Conservation (phyloP, 495 filamentous ascomycete species). For the Collariella sp. region DNA sequence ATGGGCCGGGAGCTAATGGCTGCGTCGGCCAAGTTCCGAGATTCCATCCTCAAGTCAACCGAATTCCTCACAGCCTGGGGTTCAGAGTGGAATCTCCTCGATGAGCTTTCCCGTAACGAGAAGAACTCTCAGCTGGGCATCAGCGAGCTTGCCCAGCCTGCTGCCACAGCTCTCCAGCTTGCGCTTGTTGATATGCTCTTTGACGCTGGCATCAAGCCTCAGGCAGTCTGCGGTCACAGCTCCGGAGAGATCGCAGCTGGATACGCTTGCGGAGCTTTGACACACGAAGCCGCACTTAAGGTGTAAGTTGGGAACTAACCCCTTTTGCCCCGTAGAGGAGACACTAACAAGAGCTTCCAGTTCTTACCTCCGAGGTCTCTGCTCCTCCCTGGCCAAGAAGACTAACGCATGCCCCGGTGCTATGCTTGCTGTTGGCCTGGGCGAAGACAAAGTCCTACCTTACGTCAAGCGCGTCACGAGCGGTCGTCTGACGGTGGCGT, state of each 20-base stretch:
- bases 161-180: conserved; percentile 41
- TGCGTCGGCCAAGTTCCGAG: conserved; percentile 17
- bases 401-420: conserved; percentile 18
- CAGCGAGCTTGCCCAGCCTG: conserved; percentile 29
- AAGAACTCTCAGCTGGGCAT: background rate
- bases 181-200: conserved; percentile 42
- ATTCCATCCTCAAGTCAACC: conserved; percentile 13
- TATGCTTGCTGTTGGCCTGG: conserved; percentile 39
- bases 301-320: no score
- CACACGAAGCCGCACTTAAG: background rate
- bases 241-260: conserved; percentile 49
- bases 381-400: conserved; percentile 1
- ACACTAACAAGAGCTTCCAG: conserved; percentile 42
- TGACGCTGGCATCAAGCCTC: conserved; percentile 37
- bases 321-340: conserved; percentile 17
- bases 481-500: conserved; percentile 20
- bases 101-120: background rate
- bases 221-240: conserved; percentile 48
- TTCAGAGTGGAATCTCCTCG: background rate
- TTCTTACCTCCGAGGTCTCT: conserved; percentile 22
- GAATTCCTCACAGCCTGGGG: conserved; percentile 30
- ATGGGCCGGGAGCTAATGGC: conserved; percentile 41
- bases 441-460: conserved; percentile 12
- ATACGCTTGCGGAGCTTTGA: conserved; percentile 34
- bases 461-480: background rate